Percentiles rank a stretch among this genome's conserved stretches.
Conservation (phyloP, 768 basidiomycete genomes). For the Suillus americanus region DNA sequence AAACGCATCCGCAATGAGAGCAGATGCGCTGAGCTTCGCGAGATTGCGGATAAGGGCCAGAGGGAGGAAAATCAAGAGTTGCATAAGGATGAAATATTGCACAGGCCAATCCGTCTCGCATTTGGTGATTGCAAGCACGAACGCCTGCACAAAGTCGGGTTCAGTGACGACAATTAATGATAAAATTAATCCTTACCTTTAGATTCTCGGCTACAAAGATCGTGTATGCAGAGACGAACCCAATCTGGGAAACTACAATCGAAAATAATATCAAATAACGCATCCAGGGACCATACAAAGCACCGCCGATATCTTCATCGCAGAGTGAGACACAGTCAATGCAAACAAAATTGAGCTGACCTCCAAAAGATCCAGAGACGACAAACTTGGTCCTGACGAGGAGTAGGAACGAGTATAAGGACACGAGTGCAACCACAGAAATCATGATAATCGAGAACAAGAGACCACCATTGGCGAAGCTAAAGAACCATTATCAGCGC, state of each 20-base stretch:
- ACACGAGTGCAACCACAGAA: slow-evolving; percentile 78
- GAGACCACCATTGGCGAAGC: slow-evolving; percentile 94
- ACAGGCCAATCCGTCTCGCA: slow-evolving; percentile 69
- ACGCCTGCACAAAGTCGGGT: slow-evolving; percentile 52
- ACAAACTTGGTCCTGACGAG: slow-evolving; percentile 85
- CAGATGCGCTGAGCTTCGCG: slow-evolving; percentile 91
- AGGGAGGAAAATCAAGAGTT: slow-evolving; percentile 86
- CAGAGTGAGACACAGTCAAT: slow-evolving; percentile 4
- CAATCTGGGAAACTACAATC: slow-evolving; percentile 86
- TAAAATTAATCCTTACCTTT: slow-evolving; percentile 36
- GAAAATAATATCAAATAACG: slow-evolving; percentile 84
- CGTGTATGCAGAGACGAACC: slow-evolving; percentile 88
- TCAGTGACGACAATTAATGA: background rate
- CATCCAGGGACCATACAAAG: slow-evolving; percentile 92
- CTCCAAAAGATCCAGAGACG: slow-evolving; percentile 92
- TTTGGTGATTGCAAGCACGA: slow-evolving; percentile 77
- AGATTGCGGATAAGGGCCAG: slow-evolving; percentile 88
- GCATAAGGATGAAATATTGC: slow-evolving; percentile 78
- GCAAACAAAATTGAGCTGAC: slow-evolving; percentile 38
- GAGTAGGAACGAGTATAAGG: slow-evolving; percentile 90
- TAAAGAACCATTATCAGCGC: slow-evolving; percentile 28
- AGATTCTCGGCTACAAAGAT: slow-evolving; percentile 96
- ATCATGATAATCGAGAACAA: slow-evolving; percentile 84
- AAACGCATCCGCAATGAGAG: slow-evolving; percentile 91
- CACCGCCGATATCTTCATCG: slow-evolving; percentile 82